Base-by-base conservation (phyloP, 2,329 filamentous ascomycete genomes). In the Pseudogymnoascus sp. region DNA sequence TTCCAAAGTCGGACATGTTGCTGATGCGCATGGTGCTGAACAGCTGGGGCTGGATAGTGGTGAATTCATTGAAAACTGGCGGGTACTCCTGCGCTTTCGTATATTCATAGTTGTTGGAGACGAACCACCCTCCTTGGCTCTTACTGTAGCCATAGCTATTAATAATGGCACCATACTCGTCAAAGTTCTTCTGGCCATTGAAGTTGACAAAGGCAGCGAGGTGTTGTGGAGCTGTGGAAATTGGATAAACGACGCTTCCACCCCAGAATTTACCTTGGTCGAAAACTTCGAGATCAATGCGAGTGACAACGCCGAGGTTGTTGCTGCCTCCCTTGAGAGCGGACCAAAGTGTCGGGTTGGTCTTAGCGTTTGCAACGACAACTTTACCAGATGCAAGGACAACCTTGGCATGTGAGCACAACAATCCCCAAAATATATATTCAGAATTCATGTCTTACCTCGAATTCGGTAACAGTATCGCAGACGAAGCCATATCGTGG, bases 251-350 rank as follows among this genome's bases (percentile, higher is more conserved):
- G 6, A 60, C 46, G 18, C 21, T 63, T n/a, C 63, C 63, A 42
- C 63, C 63, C 61, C 61, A 64, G 31, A 64, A 56, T 23, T 63
- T 63, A 18, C 37, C 63, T 37, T 63, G 61, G 5, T 23, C 12
- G 16, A 62, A 64, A 34, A 42, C 28, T 40, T 64, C 72, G 11
- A 82, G 70, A 7, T 77, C 69, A 67, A 79, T 80, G 9, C 73
- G 73, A 9, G 79, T 79, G n/a, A 81, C 76, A 64, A 82, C 75
- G 53, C 82, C 82, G 65, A 79, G 84, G 68, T 82, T 84, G 70
- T 78, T 82, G n/a, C 80, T 78, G 16, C 84, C 83, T 11, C 83
- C 83, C 62, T 79, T 79, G 4, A 85, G 76, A 0, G 79, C 81
- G 66, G 74, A 75, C 71, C 75, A 84, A 7, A 86, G 73, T 61